Evolutionary conservation across 352 stramenopile species (phyloP).

Genomic region (Phytophthora ohioensis): DNA sequence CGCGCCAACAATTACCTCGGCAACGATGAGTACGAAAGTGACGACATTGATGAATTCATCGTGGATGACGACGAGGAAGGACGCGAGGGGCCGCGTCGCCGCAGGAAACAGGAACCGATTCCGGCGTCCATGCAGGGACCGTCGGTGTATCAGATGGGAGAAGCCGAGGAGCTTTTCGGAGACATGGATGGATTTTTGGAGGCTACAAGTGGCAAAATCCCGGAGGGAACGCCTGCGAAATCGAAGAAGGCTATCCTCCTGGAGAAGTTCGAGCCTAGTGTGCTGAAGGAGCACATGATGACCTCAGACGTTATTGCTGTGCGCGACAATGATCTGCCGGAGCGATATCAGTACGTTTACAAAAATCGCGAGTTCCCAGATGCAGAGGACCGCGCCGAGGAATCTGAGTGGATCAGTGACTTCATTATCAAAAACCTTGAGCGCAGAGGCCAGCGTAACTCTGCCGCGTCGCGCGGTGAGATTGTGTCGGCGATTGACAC

Average conservation of each 20-base stretch:
- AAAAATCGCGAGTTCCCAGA: slow-evolving; percentile 79
- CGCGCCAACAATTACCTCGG: slow-evolving; percentile 84
- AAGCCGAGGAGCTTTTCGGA: slow-evolving; percentile 91
- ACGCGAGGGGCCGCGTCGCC: slow-evolving; percentile 74
- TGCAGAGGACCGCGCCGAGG: slow-evolving; percentile 84
- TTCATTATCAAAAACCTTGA: slow-evolving; percentile 88
- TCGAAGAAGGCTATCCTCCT: slow-evolving; percentile 88
- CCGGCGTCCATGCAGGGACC: slow-evolving; percentile 84
- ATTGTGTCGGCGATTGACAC: slow-evolving; percentile 91
- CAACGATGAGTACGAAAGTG: slow-evolving; percentile 90
- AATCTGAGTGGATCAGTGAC: slow-evolving; percentile 91
- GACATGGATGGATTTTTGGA: slow-evolving; percentile 92
- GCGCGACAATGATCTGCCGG: slow-evolving; percentile 81
- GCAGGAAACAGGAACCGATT: slow-evolving; percentile 78
- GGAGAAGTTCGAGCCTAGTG: slow-evolving; percentile 89
- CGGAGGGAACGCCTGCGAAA: slow-evolving; percentile 48
- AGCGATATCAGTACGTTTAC: slow-evolving; percentile 85
- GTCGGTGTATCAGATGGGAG: slow-evolving; percentile 91
- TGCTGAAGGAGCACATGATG: slow-evolving; percentile 92
- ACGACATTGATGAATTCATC: slow-evolving; percentile 92
- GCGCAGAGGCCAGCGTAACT: slow-evolving; percentile 52
- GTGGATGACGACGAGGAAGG: slow-evolving; percentile 92
- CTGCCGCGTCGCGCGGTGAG: slow-evolving; percentile 74
- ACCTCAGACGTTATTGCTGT: slow-evolving; percentile 83
- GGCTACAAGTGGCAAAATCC: slow-evolving; percentile 62